A percentile compares a stretch with the other conserved stretches of the same genome.
These are phyloP conservation scores for Saccharomycopsis amapae DNA, from an alignment of 805 yeast genomes.

Conservation along the genomic window DNA sequence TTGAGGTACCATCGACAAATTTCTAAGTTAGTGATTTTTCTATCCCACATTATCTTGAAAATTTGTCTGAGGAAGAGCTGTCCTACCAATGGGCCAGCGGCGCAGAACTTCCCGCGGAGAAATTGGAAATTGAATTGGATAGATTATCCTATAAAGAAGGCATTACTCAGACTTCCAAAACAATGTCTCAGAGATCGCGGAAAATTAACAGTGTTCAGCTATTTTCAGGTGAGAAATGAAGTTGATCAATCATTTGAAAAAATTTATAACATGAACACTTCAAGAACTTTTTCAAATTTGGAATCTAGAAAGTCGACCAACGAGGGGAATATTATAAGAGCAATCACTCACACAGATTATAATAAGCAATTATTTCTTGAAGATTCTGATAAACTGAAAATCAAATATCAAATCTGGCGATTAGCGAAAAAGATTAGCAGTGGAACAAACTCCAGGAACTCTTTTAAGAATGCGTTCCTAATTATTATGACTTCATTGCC, in stretches of 20 bases:
- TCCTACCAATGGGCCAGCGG: too few relatives aligned
- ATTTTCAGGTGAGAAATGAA: slow-evolving; percentile 36
- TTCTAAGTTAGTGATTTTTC: slow-evolving; percentile 30
- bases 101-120: slow-evolving; percentile 2
- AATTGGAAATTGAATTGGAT: slow-evolving; percentile 34
- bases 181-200: slow-evolving; percentile 43
- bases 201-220: slow-evolving; percentile 36
- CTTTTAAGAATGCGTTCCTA: slow-evolving; percentile 34
- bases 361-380: slow-evolving; percentile 29
- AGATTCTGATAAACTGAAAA: slow-evolving; percentile 25
- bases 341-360: slow-evolving; percentile 37
- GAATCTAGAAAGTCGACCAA: slow-evolving; percentile 1
- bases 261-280: slow-evolving; percentile 38
- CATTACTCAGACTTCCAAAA: slow-evolving; percentile 35
- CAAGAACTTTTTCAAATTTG: slow-evolving; percentile 27
- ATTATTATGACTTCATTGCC: slow-evolving; percentile 37
- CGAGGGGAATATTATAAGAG: slow-evolving; percentile 26
- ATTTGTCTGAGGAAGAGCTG: slow-evolving; percentile 24
- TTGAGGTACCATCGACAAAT: slow-evolving; percentile 36
- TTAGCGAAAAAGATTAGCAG: slow-evolving; percentile 27
- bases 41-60: slow-evolving; percentile 24
- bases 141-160: slow-evolving; percentile 34
- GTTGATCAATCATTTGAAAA: slow-evolving; percentile 41
- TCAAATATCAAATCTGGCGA: slow-evolving; percentile 30
- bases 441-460: slow-evolving; percentile 37